Evolutionary conservation across 2,329 filamentous ascomycete species (phyloP), one percentile per base, ranked within the genome.

Genomic region (Sphaerulina vaccinii): DNA sequence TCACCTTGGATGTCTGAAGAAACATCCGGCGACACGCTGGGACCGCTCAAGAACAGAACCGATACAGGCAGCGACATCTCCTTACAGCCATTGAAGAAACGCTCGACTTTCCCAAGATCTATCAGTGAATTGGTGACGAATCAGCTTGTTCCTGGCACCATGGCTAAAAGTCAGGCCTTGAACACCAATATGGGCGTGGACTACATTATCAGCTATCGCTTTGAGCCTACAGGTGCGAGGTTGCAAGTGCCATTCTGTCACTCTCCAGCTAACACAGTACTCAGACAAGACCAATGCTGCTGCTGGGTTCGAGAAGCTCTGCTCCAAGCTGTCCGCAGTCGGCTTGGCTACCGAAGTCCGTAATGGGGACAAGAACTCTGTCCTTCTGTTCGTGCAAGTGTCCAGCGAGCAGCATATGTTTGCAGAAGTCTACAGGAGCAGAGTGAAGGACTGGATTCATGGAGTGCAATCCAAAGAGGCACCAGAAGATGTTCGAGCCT

Each of bases 361-460:
- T 58, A 83, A 85, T 63, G 90, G 90, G 51, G 83, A 87, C 59
- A 80, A 84, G 22, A 78, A 82, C 50, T 88, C 88, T 2, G 75
- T 97, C 33, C 78, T 97, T 41, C 74, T 97, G 61, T 96, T 96
- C 68, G 80, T 91, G 66, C 87, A 86, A 66, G 82, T 95, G 36
- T 84, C 86, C 29, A 90, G 89, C 18, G 79, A 86, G 56, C 78
- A 84, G 62, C 82, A 90, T 58, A 78, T 99, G 54, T 82, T 81
- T 54, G 83, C 85, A 58, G 88, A 95, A 64, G 81, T 96, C 43
- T 95, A 96, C 71, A 83, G 90, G 59, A 63, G 18, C 52, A 87
- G 93, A 58, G 85, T 96, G 15, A 88, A 90, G 67, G 93, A 97
- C 72, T 99, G 91, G 90, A 82, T 97, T 27, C 87, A 93, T 68